Conservation (phyloP, 495 filamentous ascomycete genomes). For the Lichina pygmaea region DNA sequence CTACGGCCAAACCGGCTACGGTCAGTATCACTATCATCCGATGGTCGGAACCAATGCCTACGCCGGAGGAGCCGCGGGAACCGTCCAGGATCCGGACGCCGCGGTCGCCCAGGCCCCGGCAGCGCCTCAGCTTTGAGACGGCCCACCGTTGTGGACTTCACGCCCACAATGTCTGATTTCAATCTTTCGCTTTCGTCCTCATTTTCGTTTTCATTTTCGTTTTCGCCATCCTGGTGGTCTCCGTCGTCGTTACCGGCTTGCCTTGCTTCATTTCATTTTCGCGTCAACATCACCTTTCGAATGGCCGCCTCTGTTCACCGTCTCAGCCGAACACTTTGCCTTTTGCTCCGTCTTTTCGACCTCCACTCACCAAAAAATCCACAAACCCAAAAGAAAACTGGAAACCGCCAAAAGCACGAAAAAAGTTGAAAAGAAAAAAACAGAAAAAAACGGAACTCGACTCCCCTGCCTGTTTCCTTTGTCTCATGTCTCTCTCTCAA, state of each 20-base stretch:
- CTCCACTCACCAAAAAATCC: background rate
- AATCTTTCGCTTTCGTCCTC: background rate
- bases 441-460: too few relatives aligned
- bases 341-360: background rate
- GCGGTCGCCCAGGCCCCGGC: background rate
- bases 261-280: background rate
- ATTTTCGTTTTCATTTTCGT: background rate
- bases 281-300: too few relatives aligned
- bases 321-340: background rate
- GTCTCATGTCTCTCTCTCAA: background rate
- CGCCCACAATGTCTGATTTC: too few relatives aligned
- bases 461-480: background rate
- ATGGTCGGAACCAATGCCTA: background rate
- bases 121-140: background rate
- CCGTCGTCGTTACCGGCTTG: background rate
- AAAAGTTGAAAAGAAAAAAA: background rate
- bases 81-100: background rate
- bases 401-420: background rate
- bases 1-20: background rate
- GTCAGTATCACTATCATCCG: background rate
- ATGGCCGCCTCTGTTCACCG: too few relatives aligned
- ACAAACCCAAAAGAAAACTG: background rate
- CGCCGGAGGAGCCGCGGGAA: background rate
- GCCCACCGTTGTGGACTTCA: too few relatives aligned
- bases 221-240: background rate